Evolutionary conservation across 306 rosid genomes (phyloP), one percentile per base, ranked within the genome.

Genomic region (Trifolium fragiferum): DNA sequence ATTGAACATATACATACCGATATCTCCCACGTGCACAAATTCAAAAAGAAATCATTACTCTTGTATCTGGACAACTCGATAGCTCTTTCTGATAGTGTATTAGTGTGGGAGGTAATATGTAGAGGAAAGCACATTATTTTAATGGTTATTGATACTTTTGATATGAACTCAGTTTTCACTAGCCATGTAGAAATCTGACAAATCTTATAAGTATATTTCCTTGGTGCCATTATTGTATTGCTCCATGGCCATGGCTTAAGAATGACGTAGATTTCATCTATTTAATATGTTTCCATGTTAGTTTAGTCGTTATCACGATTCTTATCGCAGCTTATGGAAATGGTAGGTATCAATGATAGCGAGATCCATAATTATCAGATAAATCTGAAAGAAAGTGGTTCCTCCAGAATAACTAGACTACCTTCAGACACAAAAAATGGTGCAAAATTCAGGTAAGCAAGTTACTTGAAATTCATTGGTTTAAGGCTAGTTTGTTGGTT

Each of bases 371-470:
- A 77, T 68, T 90, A 82, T 75, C 83, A 79, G 81, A 70, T 92
- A 40, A 83, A 84, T 77, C 64, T 87, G 64, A 90, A 88, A 77
- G 93, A 75, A 81, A 82, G 78, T 66, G 81, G 71, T 74, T 78
- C 89, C 54, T 80, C 83, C 16, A 69, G 89, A 82, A 57, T 81
- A 60, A 82, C 87, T 5, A 71, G 68, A 81, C 86, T 84, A 32
- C 87, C 97, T 77, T 83, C 95, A 33, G 68, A 66, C 63, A 55
- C 78, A 12, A 94, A 94, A 88, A 88, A 89, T 20, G 96, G 93
- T 61, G 82, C 85, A 62, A 90, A 76, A 78, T 94, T 94, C 96
- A 94, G 99, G 99, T 82, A 81, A 19, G 84, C 20, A 23, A 76
- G 68, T 72, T 51, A 33, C 51, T 23, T 74, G 33, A 63, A 62